Percentiles rank a stretch among this genome's conserved stretches.
These are phyloP conservation scores for Coemansia sp. DNA, from an alignment of 192 early-diverging fungal genomes.

Conservation along the genomic window DNA sequence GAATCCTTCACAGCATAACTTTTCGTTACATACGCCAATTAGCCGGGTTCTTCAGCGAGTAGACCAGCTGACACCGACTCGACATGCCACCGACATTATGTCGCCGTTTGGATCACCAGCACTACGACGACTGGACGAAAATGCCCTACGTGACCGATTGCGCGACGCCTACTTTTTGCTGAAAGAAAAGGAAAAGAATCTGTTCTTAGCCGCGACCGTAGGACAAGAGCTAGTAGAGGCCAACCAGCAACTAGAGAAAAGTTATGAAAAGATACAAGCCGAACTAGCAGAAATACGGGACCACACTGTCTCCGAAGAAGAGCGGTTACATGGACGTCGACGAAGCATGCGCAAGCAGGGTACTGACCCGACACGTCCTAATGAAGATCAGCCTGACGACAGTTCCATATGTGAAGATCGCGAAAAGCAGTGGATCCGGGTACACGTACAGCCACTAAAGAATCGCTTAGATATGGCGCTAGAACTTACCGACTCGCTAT, in stretches of 20 bases:
- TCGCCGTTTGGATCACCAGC: constrained; percentile 46
- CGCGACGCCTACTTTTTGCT: constrained; percentile 49
- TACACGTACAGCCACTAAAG: constrained; percentile 38
- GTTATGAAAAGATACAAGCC: constrained; percentile 24
- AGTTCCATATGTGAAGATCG: constrained; percentile 7
- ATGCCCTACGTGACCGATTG: constrained; percentile 39
- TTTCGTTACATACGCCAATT: constrained; percentile 14
- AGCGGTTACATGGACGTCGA: constrained; percentile 33
- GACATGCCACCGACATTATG: neutral
- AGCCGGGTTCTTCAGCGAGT: constrained; percentile 23
- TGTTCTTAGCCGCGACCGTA: constrained; percentile 49
- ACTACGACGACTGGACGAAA: constrained; percentile 38
- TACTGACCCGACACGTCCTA: neutral
- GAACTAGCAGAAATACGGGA: constrained; percentile 28
- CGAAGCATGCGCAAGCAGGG: constrained; percentile 27
- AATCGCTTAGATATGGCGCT: constrained; percentile 41
- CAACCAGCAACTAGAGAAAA: constrained; percentile 48
- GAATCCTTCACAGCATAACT: neutral
- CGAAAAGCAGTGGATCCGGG: constrained; percentile 35
- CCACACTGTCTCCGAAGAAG: constrained; percentile 5
- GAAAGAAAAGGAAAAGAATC: constrained; percentile 50
- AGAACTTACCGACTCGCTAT: constrained; percentile 45
- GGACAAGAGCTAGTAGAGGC: constrained; percentile 55
- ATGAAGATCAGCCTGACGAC: neutral
- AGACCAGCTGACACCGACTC: constrained; percentile 24